A percentile compares a stretch with the other conserved stretches of the same genome.
Conservation (phyloP, 169 alveolate genomes). For the Plasmodium yoelii region DNA sequence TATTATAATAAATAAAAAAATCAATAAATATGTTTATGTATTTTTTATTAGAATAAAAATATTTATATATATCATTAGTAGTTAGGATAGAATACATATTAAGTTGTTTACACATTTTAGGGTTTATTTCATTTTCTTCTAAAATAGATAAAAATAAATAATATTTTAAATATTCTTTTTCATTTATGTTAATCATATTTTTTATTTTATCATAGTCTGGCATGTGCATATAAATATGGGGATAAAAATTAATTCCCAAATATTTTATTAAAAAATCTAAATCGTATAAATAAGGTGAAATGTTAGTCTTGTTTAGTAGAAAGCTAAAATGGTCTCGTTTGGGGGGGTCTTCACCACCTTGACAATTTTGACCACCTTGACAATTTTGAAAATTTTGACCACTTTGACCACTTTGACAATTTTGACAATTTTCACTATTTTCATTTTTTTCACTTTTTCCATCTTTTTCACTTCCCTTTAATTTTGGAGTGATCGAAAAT, state of each 20-base stretch:
- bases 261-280: slow-evolving; percentile 15
- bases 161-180: slow-evolving; percentile 19
- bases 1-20: slow-evolving; percentile 12
- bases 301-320: slow-evolving; percentile 11
- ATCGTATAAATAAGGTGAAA: slow-evolving; percentile 30
- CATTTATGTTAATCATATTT: not conserved
- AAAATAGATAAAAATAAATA: not conserved
- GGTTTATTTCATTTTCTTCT: too few relatives aligned
- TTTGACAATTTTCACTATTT: too few relatives aligned
- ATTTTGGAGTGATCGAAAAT: too few relatives aligned
- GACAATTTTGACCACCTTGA: too few relatives aligned
- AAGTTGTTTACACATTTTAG: too few relatives aligned
- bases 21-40: not conserved
- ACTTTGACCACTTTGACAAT: too few relatives aligned
- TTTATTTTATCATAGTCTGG: not conserved
- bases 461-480: too few relatives aligned
- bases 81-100: too few relatives aligned
- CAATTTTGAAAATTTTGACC: too few relatives aligned
- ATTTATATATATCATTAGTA: slow-evolving; percentile 21
- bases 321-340: too few relatives aligned
- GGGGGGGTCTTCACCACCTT: too few relatives aligned
- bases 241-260: slow-evolving; percentile 17
- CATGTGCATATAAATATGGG: slow-evolving; percentile 12
- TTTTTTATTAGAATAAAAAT: slow-evolving; percentile 5
- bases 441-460: too few relatives aligned